phyloP scores from a whole-genome alignment of 2,329 filamentous ascomycete species.

The Coniochaeta ligniaria region DNA sequence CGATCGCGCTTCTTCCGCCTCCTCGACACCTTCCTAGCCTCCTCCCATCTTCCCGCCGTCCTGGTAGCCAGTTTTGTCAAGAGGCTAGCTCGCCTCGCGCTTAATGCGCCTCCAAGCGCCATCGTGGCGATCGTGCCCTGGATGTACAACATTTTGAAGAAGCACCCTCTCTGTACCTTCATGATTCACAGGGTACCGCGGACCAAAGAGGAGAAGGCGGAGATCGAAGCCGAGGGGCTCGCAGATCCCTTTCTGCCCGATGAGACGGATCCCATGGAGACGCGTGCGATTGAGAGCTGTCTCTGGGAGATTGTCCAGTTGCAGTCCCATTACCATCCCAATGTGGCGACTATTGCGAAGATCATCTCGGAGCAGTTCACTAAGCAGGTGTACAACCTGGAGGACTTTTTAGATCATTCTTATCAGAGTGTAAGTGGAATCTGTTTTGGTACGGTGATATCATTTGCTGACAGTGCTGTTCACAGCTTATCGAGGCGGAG shows the following conservation, averaged over 20 bases:
- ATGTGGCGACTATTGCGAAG: conserved; percentile 87
- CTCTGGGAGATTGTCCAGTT: conserved; percentile 92
- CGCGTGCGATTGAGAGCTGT: conserved; percentile 81
- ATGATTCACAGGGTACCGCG: conserved; percentile 80
- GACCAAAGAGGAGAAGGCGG: conserved; percentile 48
- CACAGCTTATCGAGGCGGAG: conserved; percentile 75
- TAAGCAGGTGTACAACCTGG: conserved; percentile 88
- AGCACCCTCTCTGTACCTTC: conserved; percentile 85
- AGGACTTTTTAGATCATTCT: conserved; percentile 94
- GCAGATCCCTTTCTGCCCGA: conserved; percentile 69
- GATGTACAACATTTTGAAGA: conserved; percentile 90
- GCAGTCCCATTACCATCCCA: conserved; percentile 92
- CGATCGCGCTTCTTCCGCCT: conserved; percentile 89
- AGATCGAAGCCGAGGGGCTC: conserved; percentile 52
- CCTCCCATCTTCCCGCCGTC: conserved; percentile 84
- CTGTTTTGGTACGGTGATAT: not conserved
- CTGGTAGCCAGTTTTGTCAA: conserved; percentile 96
- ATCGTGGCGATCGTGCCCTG: conserved; percentile 86
- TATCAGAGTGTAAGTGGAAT: conserved; percentile 63
- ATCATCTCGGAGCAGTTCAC: conserved; percentile 97
- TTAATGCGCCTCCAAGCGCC: conserved; percentile 84
- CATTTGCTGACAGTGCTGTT: conserved; percentile 21
- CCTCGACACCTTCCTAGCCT: conserved; percentile 81
- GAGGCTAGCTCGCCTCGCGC: conserved; percentile 71
- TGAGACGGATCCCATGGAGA: conserved; percentile 78